These are phyloP conservation scores for Blastomyces gilchristii DNA, from an alignment of 2,329 filamentous ascomycete species.

Conservation along the genomic window DNA sequence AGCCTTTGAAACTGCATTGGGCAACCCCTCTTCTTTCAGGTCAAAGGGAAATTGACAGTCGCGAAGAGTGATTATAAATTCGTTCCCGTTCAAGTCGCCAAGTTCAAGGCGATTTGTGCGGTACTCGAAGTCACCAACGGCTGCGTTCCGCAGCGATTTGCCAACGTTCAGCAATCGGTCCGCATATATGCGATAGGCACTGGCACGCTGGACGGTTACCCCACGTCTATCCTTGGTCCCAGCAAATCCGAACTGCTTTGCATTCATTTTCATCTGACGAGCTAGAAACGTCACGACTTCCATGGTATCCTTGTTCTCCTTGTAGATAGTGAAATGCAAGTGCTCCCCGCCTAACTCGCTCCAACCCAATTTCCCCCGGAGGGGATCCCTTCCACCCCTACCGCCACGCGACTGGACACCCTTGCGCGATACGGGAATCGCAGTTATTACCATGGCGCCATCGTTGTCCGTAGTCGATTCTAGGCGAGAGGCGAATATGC, in stretches of 20 bases:
- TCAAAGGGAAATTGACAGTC: slow-evolving; percentile 58
- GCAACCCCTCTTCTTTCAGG: slow-evolving; percentile 27
- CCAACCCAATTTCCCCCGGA: slow-evolving; percentile 46
- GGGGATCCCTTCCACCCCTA: slow-evolving; percentile 23
- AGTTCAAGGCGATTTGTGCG: slow-evolving; percentile 61
- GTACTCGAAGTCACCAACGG: slow-evolving; percentile 73
- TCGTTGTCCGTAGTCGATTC: slow-evolving; percentile 68
- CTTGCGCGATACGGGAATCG: slow-evolving; percentile 23
- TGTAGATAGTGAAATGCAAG: slow-evolving; percentile 85
- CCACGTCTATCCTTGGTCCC: slow-evolving; percentile 87
- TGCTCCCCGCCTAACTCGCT: slow-evolving; percentile 65
- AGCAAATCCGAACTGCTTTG: slow-evolving; percentile 66
- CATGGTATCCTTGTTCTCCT: slow-evolving; percentile 96
- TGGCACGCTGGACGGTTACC: slow-evolving; percentile 73
- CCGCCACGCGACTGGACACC: slow-evolving; percentile 8
- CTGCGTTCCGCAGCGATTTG: slow-evolving; percentile 49
- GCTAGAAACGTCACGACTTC: slow-evolving; percentile 71
- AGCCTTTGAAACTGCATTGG: slow-evolving; percentile 35
- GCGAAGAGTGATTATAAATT: slow-evolving; percentile 85
- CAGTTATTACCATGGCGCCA: slow-evolving; percentile 49
- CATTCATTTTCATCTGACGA: slow-evolving; percentile 57
- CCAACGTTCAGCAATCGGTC: slow-evolving; percentile 57
- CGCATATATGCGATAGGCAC: slow-evolving; percentile 50
- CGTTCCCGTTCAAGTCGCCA: slow-evolving; percentile 77
- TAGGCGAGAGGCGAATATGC: slow-evolving; percentile 66